A percentile compares a stretch with the other conserved stretches of the same genome.
phyloP scores from a whole-genome alignment of 257 asterid species.

The Nicotiana obtusifolia region DNA sequence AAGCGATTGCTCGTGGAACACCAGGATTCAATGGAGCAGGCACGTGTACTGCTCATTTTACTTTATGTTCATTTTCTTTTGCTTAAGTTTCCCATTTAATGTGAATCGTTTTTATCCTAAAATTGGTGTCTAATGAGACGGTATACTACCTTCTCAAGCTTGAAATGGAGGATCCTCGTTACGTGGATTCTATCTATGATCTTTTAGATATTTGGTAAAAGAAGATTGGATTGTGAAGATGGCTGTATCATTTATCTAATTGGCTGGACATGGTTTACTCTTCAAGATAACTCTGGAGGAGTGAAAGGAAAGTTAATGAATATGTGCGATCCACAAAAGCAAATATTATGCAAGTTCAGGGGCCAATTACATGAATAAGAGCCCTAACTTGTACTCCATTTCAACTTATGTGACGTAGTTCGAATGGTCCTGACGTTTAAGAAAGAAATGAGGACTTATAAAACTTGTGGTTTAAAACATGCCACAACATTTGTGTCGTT shows the following conservation, averaged over 20 bases:
- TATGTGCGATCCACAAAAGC: background rate
- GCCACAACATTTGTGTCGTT: too few species aligned
- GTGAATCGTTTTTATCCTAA: background rate
- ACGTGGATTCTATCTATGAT: background rate
- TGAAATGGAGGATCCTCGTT: background rate
- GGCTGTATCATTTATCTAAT: background rate
- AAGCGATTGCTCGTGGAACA: conserved; percentile 94
- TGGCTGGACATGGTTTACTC: background rate
- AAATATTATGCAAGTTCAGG: background rate
- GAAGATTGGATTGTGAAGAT: conserved; percentile 1
- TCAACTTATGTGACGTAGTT: too few species aligned
- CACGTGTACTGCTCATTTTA: conserved; percentile 18
- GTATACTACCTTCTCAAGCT: background rate
- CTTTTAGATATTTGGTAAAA: background rate
- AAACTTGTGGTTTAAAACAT: too few species aligned
- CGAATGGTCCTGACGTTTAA: too few species aligned
- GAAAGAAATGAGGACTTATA: too few species aligned
- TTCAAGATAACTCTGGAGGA: background rate
- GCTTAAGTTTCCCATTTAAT: background rate
- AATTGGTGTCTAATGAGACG: background rate
- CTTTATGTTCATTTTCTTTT: background rate
- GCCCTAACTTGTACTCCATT: background rate
- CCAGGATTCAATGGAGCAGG: conserved; percentile 99
- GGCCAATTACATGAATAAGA: background rate
- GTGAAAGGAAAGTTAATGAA: background rate